Conservation (phyloP, 2,329 filamentous ascomycete species). For the Aspergillus sp. region DNA sequence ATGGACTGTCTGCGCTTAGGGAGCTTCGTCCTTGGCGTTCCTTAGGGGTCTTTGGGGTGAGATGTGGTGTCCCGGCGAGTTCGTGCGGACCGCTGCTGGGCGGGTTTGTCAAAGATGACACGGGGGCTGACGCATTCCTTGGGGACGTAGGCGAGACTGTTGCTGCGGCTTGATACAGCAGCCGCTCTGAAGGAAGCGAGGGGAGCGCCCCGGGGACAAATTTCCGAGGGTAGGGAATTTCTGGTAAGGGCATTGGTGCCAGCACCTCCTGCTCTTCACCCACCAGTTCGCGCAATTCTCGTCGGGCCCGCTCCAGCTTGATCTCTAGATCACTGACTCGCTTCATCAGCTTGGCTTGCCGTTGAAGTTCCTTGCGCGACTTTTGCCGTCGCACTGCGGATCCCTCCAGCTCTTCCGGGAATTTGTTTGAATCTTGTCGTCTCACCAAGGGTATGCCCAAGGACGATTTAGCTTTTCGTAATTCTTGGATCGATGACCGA, state of each 20-base stretch:
- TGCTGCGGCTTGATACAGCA: conserved; percentile 35
- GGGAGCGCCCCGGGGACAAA: conserved; percentile 48
- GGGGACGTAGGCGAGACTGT: conserved; percentile 13
- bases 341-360: conserved; percentile 59
- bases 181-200: conserved; percentile 49
- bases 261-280: conserved; percentile 34
- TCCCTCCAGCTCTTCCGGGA: conserved; percentile 28
- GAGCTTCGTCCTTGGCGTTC: conserved; percentile 16
- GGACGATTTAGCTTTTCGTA: conserved; percentile 36
- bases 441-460: conserved; percentile 32
- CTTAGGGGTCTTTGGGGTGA: not conserved
- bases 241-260: conserved; percentile 22
- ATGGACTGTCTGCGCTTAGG: conserved; percentile 33
- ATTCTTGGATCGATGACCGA: conserved; percentile 37
- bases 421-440: conserved; percentile 31
- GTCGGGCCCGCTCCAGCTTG: conserved; percentile 58
- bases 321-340: conserved; percentile 62
- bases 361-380: conserved; percentile 59
- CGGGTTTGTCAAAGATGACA: conserved; percentile 5
- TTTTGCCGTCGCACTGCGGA: conserved; percentile 48
- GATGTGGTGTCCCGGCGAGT: not conserved
- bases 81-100: not conserved
- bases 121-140: conserved; percentile 11
- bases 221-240: conserved; percentile 33
- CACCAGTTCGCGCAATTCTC: conserved; percentile 55